Conservation (phyloP, 805 yeast species). For the Priceomyces melissophilus region DNA sequence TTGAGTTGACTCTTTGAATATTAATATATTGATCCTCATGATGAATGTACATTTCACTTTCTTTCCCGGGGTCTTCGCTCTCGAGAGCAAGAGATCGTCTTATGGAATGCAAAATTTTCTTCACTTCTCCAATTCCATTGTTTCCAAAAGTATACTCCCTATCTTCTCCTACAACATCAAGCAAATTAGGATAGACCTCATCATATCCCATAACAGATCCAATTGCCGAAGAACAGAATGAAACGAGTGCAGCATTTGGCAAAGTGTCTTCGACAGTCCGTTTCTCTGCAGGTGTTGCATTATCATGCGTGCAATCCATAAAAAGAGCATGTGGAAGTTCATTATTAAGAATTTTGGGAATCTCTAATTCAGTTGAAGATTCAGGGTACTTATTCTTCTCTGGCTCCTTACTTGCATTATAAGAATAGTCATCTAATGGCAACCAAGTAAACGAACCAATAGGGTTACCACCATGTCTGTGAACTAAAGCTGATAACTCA, state of each 20-base stretch:
- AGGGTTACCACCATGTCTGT: constrained; percentile 92
- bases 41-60: constrained; percentile 88
- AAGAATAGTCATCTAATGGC: constrained; percentile 71
- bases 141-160: constrained; percentile 54
- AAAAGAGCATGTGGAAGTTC: constrained; percentile 89
- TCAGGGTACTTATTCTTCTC: constrained; percentile 18
- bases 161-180: constrained; percentile 77
- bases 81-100: constrained; percentile 55
- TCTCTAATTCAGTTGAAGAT: constrained; percentile 58
- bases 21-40: constrained; percentile 92
- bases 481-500: constrained; percentile 82
- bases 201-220: constrained; percentile 95
- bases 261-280: constrained; percentile 92
- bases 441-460: constrained; percentile 85
- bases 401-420: constrained; percentile 52
- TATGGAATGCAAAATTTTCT: constrained; percentile 54
- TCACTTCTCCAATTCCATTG: constrained; percentile 74
- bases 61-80: constrained; percentile 49
- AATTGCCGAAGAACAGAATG: constrained; percentile 88
- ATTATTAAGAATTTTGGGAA: constrained; percentile 62
- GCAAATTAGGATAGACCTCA: constrained; percentile 78
- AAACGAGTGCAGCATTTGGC: constrained; percentile 91
- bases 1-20: constrained; percentile 78
- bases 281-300: constrained; percentile 83
- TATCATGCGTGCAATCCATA: constrained; percentile 98